These are phyloP conservation scores for Penicillium expansum DNA, from an alignment of 2,329 filamentous ascomycete genomes.

Conservation along the genomic window DNA sequence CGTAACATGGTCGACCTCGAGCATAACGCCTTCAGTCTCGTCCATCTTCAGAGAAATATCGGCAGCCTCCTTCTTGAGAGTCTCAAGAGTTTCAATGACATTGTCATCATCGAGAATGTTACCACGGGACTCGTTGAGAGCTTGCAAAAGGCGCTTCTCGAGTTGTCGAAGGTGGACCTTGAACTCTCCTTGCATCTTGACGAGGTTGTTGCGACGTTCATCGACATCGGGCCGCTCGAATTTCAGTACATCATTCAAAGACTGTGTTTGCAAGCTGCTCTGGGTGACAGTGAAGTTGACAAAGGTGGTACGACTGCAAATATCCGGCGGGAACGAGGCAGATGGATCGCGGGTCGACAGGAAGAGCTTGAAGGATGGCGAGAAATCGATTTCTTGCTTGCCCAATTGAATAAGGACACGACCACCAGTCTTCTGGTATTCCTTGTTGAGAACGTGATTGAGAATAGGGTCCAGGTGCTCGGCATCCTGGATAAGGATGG, in stretches of 20 bases:
- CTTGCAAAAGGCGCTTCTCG: slow-evolving; percentile 89
- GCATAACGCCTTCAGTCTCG: slow-evolving; percentile 97
- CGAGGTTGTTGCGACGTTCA: slow-evolving; percentile 90
- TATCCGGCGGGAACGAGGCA: slow-evolving; percentile 89
- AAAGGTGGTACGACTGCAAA: slow-evolving; percentile 97
- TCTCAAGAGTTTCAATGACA: slow-evolving; percentile 96
- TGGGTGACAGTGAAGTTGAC: slow-evolving; percentile 99
- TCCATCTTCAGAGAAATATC: slow-evolving; percentile 96
- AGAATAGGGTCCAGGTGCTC: slow-evolving; percentile 96
- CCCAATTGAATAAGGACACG: slow-evolving; percentile 97
- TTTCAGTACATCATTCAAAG: slow-evolving; percentile 94
- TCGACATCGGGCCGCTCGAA: slow-evolving; percentile 97
- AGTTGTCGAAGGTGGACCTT: slow-evolving; percentile 95
- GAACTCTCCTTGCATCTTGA: slow-evolving; percentile 98
- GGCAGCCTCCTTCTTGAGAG: slow-evolving; percentile 92
- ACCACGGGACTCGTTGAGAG: slow-evolving; percentile 93
- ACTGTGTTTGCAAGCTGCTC: slow-evolving; percentile 97
- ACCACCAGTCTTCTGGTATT: slow-evolving; percentile 97
- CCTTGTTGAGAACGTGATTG: slow-evolving; percentile 98
- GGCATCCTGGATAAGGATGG: slow-evolving; percentile 96
- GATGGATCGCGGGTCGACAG: slow-evolving; percentile 95
- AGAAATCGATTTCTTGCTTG: slow-evolving; percentile 99
- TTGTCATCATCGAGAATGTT: slow-evolving; percentile 98
- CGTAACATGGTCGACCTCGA: slow-evolving; percentile 93
- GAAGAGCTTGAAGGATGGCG: slow-evolving; percentile 91